Evolutionary conservation across 208 protist genomes (phyloP), one percentile per base, ranked within the genome.

Genomic region (Leishmania lainsoni): DNA sequence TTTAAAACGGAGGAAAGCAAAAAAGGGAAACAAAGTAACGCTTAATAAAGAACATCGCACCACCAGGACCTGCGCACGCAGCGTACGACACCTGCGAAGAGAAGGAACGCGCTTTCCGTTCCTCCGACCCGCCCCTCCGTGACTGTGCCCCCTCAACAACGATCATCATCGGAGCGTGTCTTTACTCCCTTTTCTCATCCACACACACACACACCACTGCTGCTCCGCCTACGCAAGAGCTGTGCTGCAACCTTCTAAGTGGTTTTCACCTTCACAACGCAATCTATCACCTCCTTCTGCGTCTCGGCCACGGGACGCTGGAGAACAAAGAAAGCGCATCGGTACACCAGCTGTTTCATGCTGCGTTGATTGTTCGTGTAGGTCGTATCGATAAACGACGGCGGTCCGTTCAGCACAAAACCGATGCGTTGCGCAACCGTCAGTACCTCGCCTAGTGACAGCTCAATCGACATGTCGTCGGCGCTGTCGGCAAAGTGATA

Each of bases 401-500:
- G 91, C 54, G 90, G 87, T 20, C 86, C 71, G 14, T 86, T 58
- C 65, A 98, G 69, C 32, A 89, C 87, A 79, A 98, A 98, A 4
- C 94, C 95, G 39, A 95, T 92, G 68, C 83, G 84, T 83, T 95
- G 86, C 42, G 94, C 92, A 29, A 98, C 92, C 39, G 88, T 87
- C 14, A 96, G 79, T 20, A 98, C 85, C 85, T 98, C 96, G 6
- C 92, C 93, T 17, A 97, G 91, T 29, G 93, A 97, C 22, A 98
- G 86, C 81, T 98, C 96, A 89, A 98, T 97, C 3, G 90, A 96
- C 83, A 96, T 89, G 70, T 96, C 93, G 45, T 95, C 90, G 35
- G 90, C 76, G 76, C 87, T 94, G 79, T 99, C 98, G 1, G 94
- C 87, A 74, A 96, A 99, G 87, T 99, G 98, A 77, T 98, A 99